Evolutionary conservation across 2,329 filamentous ascomycete species (phyloP).

Genomic region (Cercospora zeae-maydis): DNA sequence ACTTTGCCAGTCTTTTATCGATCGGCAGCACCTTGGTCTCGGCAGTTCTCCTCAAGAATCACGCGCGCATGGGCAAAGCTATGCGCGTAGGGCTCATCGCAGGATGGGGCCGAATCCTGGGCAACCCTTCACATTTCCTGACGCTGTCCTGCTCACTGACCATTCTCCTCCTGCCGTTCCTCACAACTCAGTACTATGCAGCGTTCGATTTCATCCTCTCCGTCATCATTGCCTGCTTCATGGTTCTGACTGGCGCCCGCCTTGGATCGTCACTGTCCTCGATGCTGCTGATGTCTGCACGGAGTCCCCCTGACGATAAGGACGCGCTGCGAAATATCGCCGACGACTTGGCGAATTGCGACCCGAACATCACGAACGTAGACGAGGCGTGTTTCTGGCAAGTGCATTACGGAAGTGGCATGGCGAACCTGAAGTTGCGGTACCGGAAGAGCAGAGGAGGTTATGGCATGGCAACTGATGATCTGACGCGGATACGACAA

Average conservation of each 20-base stretch:
- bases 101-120: slow-evolving; percentile 77
- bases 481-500: slow-evolving; percentile 68
- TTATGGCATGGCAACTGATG: slow-evolving; percentile 53
- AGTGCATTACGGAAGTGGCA: slow-evolving; percentile 93
- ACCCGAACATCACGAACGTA: slow-evolving; percentile 69
- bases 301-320: slow-evolving; percentile 32
- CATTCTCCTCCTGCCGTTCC: slow-evolving; percentile 74
- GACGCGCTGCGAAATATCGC: slow-evolving; percentile 68
- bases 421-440: slow-evolving; percentile 87
- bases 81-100: slow-evolving; percentile 83
- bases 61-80: slow-evolving; percentile 84
- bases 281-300: slow-evolving; percentile 94
- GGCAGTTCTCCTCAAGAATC: slow-evolving; percentile 82
- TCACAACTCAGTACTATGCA: slow-evolving; percentile 74
- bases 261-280: slow-evolving; percentile 81
- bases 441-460: slow-evolving; percentile 57
- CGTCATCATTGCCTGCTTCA: slow-evolving; percentile 73
- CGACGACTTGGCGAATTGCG: slow-evolving; percentile 70
- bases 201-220: slow-evolving; percentile 84
- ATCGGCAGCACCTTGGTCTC: slow-evolving; percentile 80
- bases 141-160: slow-evolving; percentile 82
- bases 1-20: slow-evolving; percentile 75
- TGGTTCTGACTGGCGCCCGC: slow-evolving; percentile 82
- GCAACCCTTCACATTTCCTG: slow-evolving; percentile 91
- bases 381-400: slow-evolving; percentile 98